phyloP scores from a whole-genome alignment of 352 stramenopile species.

The Thraustotheca clavata region DNA sequence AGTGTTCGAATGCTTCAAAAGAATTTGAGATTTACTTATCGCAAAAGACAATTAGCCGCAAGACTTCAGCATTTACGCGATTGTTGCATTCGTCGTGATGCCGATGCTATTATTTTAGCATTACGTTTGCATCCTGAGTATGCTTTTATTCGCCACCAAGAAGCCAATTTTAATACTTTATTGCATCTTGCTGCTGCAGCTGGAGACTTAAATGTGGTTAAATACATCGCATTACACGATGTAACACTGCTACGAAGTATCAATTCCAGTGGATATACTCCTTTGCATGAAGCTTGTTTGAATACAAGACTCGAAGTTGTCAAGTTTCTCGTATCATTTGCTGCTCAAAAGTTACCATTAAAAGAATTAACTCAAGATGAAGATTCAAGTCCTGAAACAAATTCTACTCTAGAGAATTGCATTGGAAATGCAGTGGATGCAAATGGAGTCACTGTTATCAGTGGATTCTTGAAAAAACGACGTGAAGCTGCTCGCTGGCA shows the following conservation, averaged over 20 bases:
- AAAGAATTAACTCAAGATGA: neutral
- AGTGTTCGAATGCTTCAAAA: slow-evolving; percentile 36
- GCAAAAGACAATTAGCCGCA: slow-evolving; percentile 15
- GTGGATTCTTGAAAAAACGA: slow-evolving; percentile 58
- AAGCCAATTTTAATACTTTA: slow-evolving; percentile 54
- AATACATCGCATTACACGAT: slow-evolving; percentile 56
- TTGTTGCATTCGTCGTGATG: slow-evolving; percentile 27
- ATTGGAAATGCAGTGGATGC: slow-evolving; percentile 19
- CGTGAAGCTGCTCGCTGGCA: slow-evolving; percentile 76
- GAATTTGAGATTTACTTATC: slow-evolving; percentile 40
- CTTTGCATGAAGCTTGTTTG: slow-evolving; percentile 59
- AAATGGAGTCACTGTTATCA: slow-evolving; percentile 28
- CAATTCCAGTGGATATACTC: slow-evolving; percentile 48
- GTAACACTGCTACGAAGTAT: slow-evolving; percentile 32
- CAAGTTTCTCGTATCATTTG: slow-evolving; percentile 34
- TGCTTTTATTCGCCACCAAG: slow-evolving; percentile 40
- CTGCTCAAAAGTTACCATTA: neutral
- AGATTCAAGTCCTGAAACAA: neutral
- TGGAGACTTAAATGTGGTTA: slow-evolving; percentile 67
- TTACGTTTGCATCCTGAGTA: slow-evolving; percentile 37
- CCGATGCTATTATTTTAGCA: slow-evolving; percentile 45
- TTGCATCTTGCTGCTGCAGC: slow-evolving; percentile 56
- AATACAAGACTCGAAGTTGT: slow-evolving; percentile 62
- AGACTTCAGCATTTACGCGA: neutral
- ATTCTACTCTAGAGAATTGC: neutral